These are phyloP conservation scores for Zoysia matrella DNA, from an alignment of 202 grass and related monocot genomes.

Conservation along the genomic window DNA sequence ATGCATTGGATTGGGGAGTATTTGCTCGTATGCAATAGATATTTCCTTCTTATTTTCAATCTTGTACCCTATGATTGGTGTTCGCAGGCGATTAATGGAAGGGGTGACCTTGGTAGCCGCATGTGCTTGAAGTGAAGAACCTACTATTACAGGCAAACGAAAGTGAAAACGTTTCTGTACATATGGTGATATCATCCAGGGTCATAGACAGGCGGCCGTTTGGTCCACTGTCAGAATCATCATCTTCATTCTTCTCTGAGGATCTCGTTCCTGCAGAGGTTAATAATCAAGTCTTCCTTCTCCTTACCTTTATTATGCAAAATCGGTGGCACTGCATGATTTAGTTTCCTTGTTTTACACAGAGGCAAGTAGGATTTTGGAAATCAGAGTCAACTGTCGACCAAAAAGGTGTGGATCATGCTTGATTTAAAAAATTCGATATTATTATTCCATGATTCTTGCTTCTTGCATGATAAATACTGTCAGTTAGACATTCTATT, in stretches of 20 bases:
- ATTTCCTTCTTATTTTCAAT: background rate
- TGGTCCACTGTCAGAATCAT: too few species aligned
- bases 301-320: background rate
- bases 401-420: conserved; percentile 54
- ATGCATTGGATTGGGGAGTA: background rate
- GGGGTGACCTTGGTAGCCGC: background rate
- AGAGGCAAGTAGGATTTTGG: conserved; percentile 27
- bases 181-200: conserved; percentile 62
- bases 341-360: conserved; percentile 28
- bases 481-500: conserved; percentile 27
- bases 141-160: background rate
- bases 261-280: conserved; percentile 60
- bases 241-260: conserved; percentile 14
- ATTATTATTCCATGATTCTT: conserved; percentile 33
- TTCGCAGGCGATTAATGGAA: conserved; percentile 36
- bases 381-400: background rate
- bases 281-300: background rate
- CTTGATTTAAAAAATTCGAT: conserved; percentile 5
- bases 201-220: conserved; percentile 53
- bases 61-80: background rate
- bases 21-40: background rate
- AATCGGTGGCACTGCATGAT: conserved; percentile 15
- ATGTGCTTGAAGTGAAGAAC: conserved; percentile 25
- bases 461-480: background rate
- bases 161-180: background rate